Base-by-base conservation (phyloP, 345 rosid genomes). In the Dipteronia sinensis region DNA sequence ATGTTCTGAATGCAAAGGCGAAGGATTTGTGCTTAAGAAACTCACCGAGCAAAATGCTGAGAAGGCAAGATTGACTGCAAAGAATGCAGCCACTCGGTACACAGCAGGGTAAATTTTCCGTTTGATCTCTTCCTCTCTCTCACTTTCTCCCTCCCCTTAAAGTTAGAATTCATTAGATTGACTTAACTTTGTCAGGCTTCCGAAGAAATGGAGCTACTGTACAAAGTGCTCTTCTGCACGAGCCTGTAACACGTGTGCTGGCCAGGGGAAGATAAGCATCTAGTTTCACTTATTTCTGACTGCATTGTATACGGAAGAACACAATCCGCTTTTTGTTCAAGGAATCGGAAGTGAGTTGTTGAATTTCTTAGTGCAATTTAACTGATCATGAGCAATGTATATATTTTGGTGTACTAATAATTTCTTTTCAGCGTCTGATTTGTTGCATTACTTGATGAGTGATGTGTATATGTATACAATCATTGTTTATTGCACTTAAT, bases 131-230 rank as follows among this genome's bases (percentile, higher is more conserved):
- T 29, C 29, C 40, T 62, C 12, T 4, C 58, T 65, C 64, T 19
- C 7, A 42, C 46, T 9, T 42, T 42, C 22, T 27, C 22, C 44
- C n/a, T 53, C 25, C 23, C 19, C 62, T 59, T 29, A 31, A 64
- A 23, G 62, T 49, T 76, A 9, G 3, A 51, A 65, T 47, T 82
- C 67, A 81, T 40, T 22, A 2, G 23, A 55, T 68, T 58, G 79
- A 13, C 44, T n/a, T n/a, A 29, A 59, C 3, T 56, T 12, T 74
- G 66, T 69, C 85, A 95, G 99, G 90, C 98, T 95, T 82, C 98
- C 99, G 10, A 95, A 93, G 88, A 95, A 95, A 88, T 93, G 99
- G 98, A 93, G 97, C 82, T 95, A 95, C 86, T 93, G 99, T 72
- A 91, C 94, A 7, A 95, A 90, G 73, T 95, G 98, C 86, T 93